A percentile compares a stretch with the other conserved stretches of the same genome.
phyloP scores from a whole-genome alignment of 2,329 filamentous ascomycete genomes.

The Ambrosiella beaveri region DNA sequence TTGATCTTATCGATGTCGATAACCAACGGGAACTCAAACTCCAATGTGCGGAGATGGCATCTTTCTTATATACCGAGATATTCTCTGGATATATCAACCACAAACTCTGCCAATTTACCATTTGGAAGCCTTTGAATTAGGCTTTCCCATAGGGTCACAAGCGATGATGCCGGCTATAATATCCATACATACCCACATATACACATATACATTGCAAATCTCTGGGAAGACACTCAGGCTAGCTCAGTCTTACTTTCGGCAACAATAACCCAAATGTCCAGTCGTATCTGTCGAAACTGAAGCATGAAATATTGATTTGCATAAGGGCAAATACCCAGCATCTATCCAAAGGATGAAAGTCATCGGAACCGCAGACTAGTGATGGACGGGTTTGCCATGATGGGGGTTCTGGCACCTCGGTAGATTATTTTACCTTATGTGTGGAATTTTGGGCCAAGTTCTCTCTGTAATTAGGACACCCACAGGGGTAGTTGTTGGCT shows the following conservation, averaged over 20 bases:
- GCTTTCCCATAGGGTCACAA: neutral
- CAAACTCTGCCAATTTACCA: neutral
- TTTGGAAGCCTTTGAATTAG: neutral
- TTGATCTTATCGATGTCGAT: neutral
- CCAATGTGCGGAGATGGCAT: neutral
- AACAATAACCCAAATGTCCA: neutral
- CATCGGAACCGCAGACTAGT: neutral
- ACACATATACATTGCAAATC: neutral
- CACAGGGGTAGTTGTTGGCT: no score
- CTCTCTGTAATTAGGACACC: no score
- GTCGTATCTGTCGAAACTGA: neutral
- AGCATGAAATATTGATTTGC: neutral
- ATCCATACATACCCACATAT: neutral
- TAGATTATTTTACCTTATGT: neutral
- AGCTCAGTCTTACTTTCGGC: neutral
- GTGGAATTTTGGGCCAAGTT: no score
- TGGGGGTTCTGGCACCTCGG: neutral
- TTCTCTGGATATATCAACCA: neutral
- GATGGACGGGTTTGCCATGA: neutral
- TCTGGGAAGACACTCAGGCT: neutral
- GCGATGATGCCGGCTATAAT: neutral
- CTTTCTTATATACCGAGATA: neutral
- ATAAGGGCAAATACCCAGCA: neutral
- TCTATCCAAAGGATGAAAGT: neutral
- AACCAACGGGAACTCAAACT: neutral